Evolutionary conservation across 2,329 filamentous ascomycete genomes (phyloP), one percentile per base, ranked within the genome.

Genomic region (Colletotrichum chlorophyti): DNA sequence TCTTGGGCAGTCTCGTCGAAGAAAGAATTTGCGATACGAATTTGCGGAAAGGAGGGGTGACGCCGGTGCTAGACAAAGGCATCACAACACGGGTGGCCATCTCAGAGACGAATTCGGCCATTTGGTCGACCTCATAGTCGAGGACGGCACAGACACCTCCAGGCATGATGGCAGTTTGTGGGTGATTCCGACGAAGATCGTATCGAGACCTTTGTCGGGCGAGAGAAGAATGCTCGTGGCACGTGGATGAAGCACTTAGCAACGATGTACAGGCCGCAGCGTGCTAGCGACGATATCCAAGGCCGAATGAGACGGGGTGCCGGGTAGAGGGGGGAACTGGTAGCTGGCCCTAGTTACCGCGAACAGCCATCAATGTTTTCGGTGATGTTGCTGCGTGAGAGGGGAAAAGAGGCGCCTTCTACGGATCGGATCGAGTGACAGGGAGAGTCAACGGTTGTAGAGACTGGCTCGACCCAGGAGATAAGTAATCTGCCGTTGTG

Each of bases 61-160:
- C 79, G 15, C 73, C 65, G 6, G 75, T 76, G 21, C 31, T 60
- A 15, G 49, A 53, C 29, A 80, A 77, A 8, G 83, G 82, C 57
- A 80, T 79, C 37, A 85, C 80, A 29, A 87, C 75, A 40, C 84
- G 80, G 21, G 80, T 83, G 61, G 93, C 87, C 87, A 94, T 96
- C 72, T 96, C 91, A 63, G 91, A 89, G 71, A 97, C 93, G 75
- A 96, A 97, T 72, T 96, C 92, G 63, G 92, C 90, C 93, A 97
- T 97, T 74, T 90, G 82, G 72, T 96, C 92, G 86, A 97, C 94
- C 76, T 97, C 93, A 74, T 97, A 97, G 80, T 97, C 93, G 76
- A 97, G 86, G 77, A 96, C 91, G 69, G 92, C 92, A 68, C 93
- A 95, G 34, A 97, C 93, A 67, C 93, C 93, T 68, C 93, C 93